Percentiles rank a stretch among this genome's conserved stretches.
These are phyloP conservation scores for Pistacia vera DNA, from an alignment of 345 rosid species.

Conservation along the genomic window DNA sequence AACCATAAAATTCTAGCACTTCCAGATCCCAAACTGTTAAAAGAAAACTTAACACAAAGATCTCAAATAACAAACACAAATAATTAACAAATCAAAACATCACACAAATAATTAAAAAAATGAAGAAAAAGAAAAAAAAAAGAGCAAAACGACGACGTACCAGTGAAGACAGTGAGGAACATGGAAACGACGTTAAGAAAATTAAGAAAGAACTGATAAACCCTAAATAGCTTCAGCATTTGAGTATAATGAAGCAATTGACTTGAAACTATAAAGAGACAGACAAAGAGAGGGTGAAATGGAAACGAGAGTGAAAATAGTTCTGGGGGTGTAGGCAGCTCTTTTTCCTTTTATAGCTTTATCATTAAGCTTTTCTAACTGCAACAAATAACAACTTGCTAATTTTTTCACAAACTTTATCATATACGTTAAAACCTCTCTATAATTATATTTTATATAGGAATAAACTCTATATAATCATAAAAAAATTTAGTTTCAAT, in stretches of 20 bases:
- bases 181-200: conserved; percentile 31
- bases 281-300: background rate
- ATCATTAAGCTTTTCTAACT: background rate
- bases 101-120: background rate
- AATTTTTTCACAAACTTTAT: no score
- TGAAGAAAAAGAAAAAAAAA: no score
- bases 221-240: conserved; percentile 45
- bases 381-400: no score
- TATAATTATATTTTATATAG: no score
- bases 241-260: background rate
- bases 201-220: conserved; percentile 36
- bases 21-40: background rate
- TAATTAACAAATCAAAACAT: background rate
- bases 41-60: background rate
- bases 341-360: background rate
- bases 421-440: no score
- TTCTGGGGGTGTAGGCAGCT: background rate
- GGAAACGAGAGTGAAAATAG: no score
- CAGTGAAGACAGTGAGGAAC: conserved; percentile 31
- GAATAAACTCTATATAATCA: no score
- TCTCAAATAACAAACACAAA: background rate
- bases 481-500: no score
- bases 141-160: conserved; percentile 8
- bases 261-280: background rate
- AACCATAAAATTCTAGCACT: background rate